A percentile compares a stretch with the other conserved stretches of the same genome.
These are phyloP conservation scores for Ophiocordyceps camponoti-leonardi DNA, from an alignment of 2,329 filamentous ascomycete species.

Conservation along the genomic window DNA sequence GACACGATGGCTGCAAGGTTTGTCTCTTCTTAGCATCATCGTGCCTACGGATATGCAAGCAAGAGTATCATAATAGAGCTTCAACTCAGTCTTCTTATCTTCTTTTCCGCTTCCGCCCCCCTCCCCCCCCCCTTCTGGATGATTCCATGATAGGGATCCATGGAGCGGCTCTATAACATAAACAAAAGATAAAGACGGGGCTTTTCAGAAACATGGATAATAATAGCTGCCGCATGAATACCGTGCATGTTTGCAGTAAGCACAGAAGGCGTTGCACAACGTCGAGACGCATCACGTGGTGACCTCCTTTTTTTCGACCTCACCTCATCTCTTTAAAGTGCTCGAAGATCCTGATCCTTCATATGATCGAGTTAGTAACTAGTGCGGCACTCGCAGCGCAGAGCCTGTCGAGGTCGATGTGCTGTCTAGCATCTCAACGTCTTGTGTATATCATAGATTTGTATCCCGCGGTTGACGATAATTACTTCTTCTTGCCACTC, in stretches of 20 bases:
- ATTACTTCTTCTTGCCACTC: too few species aligned
- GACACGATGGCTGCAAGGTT: not conserved
- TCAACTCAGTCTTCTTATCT: not conserved
- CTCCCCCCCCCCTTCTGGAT: not conserved
- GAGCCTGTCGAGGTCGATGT: too few species aligned
- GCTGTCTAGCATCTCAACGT: too few species aligned
- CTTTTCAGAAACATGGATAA: too few species aligned
- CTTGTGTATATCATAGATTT: too few species aligned
- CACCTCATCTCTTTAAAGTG: not conserved
- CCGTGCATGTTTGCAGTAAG: too few species aligned
- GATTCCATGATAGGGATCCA: not conserved
- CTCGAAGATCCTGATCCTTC: not conserved
- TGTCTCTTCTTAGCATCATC: not conserved
- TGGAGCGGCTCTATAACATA: too few species aligned
- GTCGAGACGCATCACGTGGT: not conserved
- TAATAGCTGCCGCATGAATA: too few species aligned
- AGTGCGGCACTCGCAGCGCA: too few species aligned
- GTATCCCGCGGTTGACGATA: too few species aligned
- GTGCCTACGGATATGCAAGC: too few species aligned
- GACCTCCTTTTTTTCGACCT: not conserved
- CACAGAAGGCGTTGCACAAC: too few species aligned
- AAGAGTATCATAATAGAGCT: not conserved
- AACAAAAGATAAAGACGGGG: not conserved
- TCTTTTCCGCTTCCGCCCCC: not conserved
- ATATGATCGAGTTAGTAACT: not conserved